Evolutionary conservation across 1,139 yeast genomes (phyloP), one percentile per base, ranked within the genome.

Genomic region (Yamadazyma pseudoaaseri): DNA sequence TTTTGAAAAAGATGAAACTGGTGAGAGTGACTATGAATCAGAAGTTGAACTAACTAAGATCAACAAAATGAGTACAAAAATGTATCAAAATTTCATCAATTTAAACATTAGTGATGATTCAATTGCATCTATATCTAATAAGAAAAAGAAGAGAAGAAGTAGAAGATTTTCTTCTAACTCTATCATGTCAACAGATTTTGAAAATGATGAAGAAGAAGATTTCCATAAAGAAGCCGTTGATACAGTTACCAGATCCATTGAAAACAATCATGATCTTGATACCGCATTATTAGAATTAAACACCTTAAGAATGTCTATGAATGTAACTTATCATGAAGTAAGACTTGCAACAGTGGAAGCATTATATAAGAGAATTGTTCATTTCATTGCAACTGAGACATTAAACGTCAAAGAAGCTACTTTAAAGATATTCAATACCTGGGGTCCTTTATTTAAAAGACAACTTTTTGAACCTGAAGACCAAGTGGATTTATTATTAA

Each of bases 261-360:
- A 85, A 47, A 85, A 90, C 52, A 85, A 87, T 54, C 98, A 92
- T 59, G 95, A 86, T 51, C 72, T 87, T 41, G 97, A 92, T 53
- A 90, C 96, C 9, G 97, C 98, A 1, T 66, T 87, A 47, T 67
- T 94, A 44, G 98, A 92, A 60, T 74, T 92, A 51, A 90, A 90
- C 55, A 92, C 98, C 0, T 71, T 94, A 52, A 77, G 97, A 62
- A 92, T 94, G 98, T 86, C 96, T 46, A 84, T 90, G 92, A 89
- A 92, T 56, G 97, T 89, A 10, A 76, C 94, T 0, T 92, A 92
- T 58, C 95, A 86, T 51, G 96, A 90, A 53, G 97, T 92, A 10
- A 77, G 97, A 54, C 60, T 67, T 24, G 95, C 96, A 5, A 87
- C 96, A 0, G 68, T 81, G 24, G 70, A 73, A 30, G 94, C 97